Evolutionary conservation across 305 asterid genomes (phyloP), one percentile per base, ranked within the genome.

Genomic region (Striga hermonthica): DNA sequence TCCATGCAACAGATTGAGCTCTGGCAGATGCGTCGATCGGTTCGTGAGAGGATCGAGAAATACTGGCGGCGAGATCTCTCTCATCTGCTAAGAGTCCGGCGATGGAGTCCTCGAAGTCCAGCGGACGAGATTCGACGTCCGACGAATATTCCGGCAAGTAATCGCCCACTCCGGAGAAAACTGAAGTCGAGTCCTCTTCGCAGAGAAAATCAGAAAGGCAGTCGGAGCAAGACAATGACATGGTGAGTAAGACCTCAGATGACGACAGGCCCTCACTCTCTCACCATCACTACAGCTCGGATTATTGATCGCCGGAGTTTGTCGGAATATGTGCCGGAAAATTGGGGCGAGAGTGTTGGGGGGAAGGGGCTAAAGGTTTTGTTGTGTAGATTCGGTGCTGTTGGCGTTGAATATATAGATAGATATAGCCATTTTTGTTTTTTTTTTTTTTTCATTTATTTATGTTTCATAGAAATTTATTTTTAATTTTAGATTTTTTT

Each of bases 131-230:
- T 9, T 76, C 86, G 37, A 79, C 41, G 68, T 82, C 93, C 72
- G 91, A 86, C 16, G 91, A 79, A 59, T 76, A 82, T 72, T 82
- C 98, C 80, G 83, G 83, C 77, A 50, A 52, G 31, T 82, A 91
- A 6, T 77, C 81, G 38, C 79, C 79, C 62, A 71, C 83, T 57
- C 66, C 73, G 75, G 94, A 75, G 62, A 85, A 65, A 14, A 91
- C 74, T 55, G 57, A 52, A 49, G 41, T 70, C 59, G 83, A 81
- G 63, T 82, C 96, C 82, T 91, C 95, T 58, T 84, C 75, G 82
- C 98, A 86, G 57, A 86, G 93, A 37, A 91, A 84, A 76, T 84
- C 95, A 83, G 96, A 84, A 78, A 88, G 81, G 85, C 89, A 80
- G 58, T 90, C 92, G 79, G 93, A 80, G 85, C 80, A 83, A 62